Conservation (phyloP, 345 rosid genomes). For the Gossypium rotundifolium region DNA sequence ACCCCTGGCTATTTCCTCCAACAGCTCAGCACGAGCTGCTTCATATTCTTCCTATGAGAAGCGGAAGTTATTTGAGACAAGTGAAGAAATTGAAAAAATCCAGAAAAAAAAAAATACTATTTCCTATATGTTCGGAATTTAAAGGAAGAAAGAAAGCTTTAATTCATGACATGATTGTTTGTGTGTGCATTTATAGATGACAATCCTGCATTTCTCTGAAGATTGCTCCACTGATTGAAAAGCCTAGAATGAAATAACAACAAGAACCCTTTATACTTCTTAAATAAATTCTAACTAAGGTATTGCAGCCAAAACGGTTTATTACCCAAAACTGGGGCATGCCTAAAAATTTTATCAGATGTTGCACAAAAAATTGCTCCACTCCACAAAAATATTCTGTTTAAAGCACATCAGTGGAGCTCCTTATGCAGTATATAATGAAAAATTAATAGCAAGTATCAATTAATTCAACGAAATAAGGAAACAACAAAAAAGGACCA, state of each 20-base stretch:
- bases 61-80: neutral
- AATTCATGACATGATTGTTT: neutral
- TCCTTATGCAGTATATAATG: neutral
- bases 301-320: neutral
- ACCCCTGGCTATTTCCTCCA: conserved; percentile 74
- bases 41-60: conserved; percentile 76
- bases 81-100: neutral
- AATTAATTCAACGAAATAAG: neutral
- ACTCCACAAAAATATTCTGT: neutral
- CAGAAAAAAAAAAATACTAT: neutral
- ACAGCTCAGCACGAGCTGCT: conserved; percentile 80
- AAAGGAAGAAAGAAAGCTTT: neutral
- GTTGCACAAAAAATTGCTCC: neutral
- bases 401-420: neutral
- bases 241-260: neutral
- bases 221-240: neutral
- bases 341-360: neutral
- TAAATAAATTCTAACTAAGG: neutral
- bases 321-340: neutral
- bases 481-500: neutral
- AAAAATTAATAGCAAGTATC: neutral
- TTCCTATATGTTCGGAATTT: neutral
- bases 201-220: neutral
- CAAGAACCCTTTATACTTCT: neutral
- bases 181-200: neutral